Evolutionary conservation across 257 asterid species (phyloP), one percentile per base, ranked within the genome.

Genomic region (Petrea volubilis): DNA sequence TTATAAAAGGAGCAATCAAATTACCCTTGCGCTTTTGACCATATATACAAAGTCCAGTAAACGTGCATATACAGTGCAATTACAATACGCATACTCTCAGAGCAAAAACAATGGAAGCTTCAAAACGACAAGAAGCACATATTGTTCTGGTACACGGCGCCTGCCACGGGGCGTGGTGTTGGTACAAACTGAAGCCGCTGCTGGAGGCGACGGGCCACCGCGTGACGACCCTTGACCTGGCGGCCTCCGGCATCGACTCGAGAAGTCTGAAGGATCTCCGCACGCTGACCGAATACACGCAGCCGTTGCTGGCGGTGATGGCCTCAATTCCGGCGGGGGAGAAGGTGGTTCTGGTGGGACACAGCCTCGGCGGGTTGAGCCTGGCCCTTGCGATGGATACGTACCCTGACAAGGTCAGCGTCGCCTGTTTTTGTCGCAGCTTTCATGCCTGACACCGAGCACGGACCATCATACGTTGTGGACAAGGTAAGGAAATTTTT

Each of bases 151-250:
- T 89, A 1, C 93, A 89, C 38, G 96, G 96, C 13, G 89, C 89
- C 10, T 76, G 92, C 50, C 90, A 86, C 53, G 95, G 91, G 7
- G 88, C 91, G 5, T 89, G 96, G 96, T 31, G 82, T 34, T 88
- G 96, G 96, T 84, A 46, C 87, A 88, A 86, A 84, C 40, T 86
- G 59, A 72, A 67, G 72, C 90, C 90, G 13, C 47, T 82, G 66
- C 83, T 88, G 3, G 96, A 84, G 86, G 85, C 89, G 8, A 80
- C 85, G 2, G 90, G 89, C 60, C 88, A 86, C 77, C 79, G 76
- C 31, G 92, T 86, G 18, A 88, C 92, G 0, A 78, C 86, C 21
- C 69, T 86, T 0, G 90, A 88, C 79, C 56, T 86, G 3, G 74
- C 92, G 0, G 96, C 92, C 52, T 82, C 89, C 7, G 92, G 90